A percentile compares a stretch with the other conserved stretches of the same genome.
Evolutionary conservation across 257 asterid genomes (phyloP).

Genomic region (Leonotis leonurus): DNA sequence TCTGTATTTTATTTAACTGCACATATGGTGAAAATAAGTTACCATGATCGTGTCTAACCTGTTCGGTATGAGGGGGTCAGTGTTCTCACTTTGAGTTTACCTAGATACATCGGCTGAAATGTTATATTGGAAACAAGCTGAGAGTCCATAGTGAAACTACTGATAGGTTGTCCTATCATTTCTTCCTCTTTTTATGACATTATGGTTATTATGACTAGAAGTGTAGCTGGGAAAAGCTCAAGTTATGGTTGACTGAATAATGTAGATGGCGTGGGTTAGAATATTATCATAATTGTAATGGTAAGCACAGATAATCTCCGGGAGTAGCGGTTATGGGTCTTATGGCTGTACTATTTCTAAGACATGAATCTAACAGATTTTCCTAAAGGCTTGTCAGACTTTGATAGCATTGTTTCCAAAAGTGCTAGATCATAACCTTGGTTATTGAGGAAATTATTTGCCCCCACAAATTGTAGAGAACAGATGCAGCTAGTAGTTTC

Average conservation of each 20-base stretch:
- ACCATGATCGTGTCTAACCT: background rate
- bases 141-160: background rate
- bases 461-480: background rate
- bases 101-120: background rate
- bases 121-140: constrained; percentile 1
- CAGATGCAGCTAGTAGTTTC: background rate
- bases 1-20: background rate
- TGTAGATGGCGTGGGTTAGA: background rate
- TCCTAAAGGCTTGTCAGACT: background rate
- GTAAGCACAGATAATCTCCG: background rate
- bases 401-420: background rate
- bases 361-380: background rate
- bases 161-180: background rate
- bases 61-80: too few species aligned
- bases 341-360: background rate
- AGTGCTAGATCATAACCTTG: background rate
- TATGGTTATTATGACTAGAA: background rate
- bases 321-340: background rate
- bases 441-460: background rate
- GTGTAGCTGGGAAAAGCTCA: background rate
- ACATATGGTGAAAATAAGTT: background rate
- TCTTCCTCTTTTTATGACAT: background rate
- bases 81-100: background rate
- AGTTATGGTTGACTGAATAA: background rate
- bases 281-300: background rate